These are phyloP conservation scores for Ustilago vetiveriae DNA, from an alignment of 1,284 basidiomycete species.

Conservation along the genomic window DNA sequence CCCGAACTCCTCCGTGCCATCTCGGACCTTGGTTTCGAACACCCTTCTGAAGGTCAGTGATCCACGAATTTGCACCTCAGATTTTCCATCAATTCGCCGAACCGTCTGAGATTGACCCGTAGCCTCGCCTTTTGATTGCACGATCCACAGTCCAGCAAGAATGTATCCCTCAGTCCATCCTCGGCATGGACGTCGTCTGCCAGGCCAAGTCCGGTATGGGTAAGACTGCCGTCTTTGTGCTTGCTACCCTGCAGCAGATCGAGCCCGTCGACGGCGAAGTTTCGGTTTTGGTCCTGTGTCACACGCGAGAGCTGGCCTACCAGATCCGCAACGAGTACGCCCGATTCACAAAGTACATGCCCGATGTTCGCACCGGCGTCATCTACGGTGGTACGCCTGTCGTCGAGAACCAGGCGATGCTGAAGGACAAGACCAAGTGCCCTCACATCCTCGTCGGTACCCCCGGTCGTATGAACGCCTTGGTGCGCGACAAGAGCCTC, in stretches of 20 bases:
- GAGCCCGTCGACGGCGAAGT: constrained; percentile 99
- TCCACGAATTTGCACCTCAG: too few species aligned
- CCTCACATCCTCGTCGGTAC: constrained; percentile 99
- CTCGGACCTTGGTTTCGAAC: constrained; percentile 98
- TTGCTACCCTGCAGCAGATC: constrained; percentile 96
- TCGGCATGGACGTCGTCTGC: constrained; percentile 99
- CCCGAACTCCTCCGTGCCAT: constrained; percentile 96
- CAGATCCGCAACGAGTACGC: constrained; percentile 99
- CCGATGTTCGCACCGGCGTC: constrained; percentile 94
- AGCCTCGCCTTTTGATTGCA: neutral
- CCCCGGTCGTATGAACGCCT: constrained; percentile 74
- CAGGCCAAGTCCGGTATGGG: constrained; percentile 99
- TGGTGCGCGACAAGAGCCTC: constrained; percentile 65
- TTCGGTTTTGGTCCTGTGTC: constrained; percentile 95
- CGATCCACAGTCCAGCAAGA: constrained; percentile 89
- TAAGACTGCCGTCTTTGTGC: constrained; percentile 99
- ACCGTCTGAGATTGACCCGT: too few species aligned
- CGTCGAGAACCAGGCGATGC: constrained; percentile 89
- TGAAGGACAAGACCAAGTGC: constrained; percentile 96
- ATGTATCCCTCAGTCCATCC: constrained; percentile 98
- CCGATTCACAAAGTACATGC: constrained; percentile 99
- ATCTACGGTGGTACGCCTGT: constrained; percentile 98
- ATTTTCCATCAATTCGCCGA: neutral
- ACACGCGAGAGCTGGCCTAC: constrained; percentile 98
- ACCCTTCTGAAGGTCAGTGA: constrained; percentile 97